A percentile compares a stretch with the other conserved stretches of the same genome.
These are phyloP conservation scores for Erysimum cheiranthoides DNA, from an alignment of 345 rosid species.

Conservation along the genomic window DNA sequence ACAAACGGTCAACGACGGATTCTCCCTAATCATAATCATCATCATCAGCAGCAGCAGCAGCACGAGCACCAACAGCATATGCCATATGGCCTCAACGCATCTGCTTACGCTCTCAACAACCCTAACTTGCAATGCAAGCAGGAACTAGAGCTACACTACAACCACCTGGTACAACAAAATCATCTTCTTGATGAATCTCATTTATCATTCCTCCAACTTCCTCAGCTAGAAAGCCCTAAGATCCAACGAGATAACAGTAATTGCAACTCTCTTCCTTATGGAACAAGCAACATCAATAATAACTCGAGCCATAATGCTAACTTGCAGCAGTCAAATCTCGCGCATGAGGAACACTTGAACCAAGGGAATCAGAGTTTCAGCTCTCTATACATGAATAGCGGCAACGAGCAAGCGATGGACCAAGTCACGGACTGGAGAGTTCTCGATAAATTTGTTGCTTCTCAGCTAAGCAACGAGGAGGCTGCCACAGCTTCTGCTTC, in stretches of 20 bases:
- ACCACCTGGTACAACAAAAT: constrained; percentile 54
- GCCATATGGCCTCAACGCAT: constrained; percentile 46
- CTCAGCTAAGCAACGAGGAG: constrained; percentile 90
- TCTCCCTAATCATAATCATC: constrained; percentile 53
- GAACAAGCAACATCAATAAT: constrained; percentile 49
- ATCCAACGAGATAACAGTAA: constrained; percentile 62
- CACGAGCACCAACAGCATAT: constrained; percentile 71
- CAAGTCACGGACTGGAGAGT: constrained; percentile 96
- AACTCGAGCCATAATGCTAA: constrained; percentile 51
- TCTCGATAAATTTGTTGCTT: constrained; percentile 94
- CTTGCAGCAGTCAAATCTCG: constrained; percentile 63
- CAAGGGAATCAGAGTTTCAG: constrained; percentile 58
- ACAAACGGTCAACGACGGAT: constrained; percentile 63
- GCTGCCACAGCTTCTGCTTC: constrained; percentile 47
- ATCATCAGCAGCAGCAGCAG: constrained; percentile 53
- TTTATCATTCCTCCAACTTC: constrained; percentile 69
- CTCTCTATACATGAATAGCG: constrained; percentile 53
- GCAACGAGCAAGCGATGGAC: constrained; percentile 64
- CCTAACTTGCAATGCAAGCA: constrained; percentile 69
- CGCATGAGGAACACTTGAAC: constrained; percentile 62
- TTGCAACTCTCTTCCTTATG: constrained; percentile 55
- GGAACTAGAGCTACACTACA: constrained; percentile 62
- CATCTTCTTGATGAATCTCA: constrained; percentile 51
- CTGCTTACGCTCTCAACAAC: constrained; percentile 49
- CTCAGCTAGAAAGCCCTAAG: constrained; percentile 82